phyloP scores from a whole-genome alignment of 1,139 yeast species.

The Candida frijolesensis region DNA sequence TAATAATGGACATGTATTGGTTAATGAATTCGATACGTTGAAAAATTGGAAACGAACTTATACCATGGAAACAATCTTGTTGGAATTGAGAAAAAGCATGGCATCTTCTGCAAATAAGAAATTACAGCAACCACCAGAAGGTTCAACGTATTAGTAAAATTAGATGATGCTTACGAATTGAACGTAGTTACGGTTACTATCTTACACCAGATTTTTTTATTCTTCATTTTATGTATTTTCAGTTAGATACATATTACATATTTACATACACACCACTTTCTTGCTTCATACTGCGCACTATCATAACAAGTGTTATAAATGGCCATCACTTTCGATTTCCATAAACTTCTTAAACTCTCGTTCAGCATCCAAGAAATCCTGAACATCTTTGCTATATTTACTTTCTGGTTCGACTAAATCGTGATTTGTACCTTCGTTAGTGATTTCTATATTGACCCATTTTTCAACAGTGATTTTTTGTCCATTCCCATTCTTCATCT shows the following conservation, averaged over 20 bases:
- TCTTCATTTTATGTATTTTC: not conserved
- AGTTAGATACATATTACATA: not conserved
- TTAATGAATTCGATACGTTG: constrained; percentile 66
- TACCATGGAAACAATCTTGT: constrained; percentile 87
- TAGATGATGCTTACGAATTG: too few species aligned
- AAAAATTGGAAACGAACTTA: constrained; percentile 84
- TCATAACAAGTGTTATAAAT: not conserved
- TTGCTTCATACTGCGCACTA: not conserved
- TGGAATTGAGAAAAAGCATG: constrained; percentile 85
- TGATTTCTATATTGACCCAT: constrained; percentile 50
- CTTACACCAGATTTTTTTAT: not conserved
- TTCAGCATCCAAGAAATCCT: constrained; percentile 43
- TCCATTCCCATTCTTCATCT: constrained; percentile 25
- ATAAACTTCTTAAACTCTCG: constrained; percentile 36
- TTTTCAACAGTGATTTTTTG: constrained; percentile 26
- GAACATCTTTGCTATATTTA: constrained; percentile 29
- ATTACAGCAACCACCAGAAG: constrained; percentile 90
- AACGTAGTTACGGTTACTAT: too few species aligned
- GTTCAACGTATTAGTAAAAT: constrained; percentile 55
- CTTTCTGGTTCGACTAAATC: constrained; percentile 26
- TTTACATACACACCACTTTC: not conserved
- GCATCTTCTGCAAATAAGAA: constrained; percentile 82
- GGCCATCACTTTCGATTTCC: constrained; percentile 25
- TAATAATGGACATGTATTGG: constrained; percentile 64
- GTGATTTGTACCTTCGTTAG: constrained; percentile 38